A percentile compares a stretch with the other conserved stretches of the same genome.
Evolutionary conservation across 306 rosid species (phyloP).

Genomic region (Lathyrus oleraceus): DNA sequence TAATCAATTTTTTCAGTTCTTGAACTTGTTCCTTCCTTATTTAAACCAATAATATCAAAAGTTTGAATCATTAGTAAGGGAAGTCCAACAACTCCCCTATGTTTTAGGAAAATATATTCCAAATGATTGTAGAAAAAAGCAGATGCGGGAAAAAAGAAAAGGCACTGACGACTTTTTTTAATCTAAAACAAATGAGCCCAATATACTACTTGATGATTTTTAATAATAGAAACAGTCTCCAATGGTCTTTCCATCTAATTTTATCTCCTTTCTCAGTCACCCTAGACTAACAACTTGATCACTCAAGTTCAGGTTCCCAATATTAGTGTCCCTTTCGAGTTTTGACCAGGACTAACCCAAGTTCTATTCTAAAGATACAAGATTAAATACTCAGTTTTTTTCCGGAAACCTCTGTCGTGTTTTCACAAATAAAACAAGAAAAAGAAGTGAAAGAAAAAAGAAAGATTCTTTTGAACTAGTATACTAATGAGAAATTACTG

Average conservation of each 20-base stretch:
- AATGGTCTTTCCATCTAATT: not conserved
- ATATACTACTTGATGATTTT: not conserved
- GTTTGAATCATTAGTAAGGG: not conserved
- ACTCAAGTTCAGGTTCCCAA: constrained; percentile 6
- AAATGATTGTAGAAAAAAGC: not conserved
- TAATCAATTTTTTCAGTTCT: not conserved
- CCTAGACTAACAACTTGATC: constrained; percentile 10
- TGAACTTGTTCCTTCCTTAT: not conserved
- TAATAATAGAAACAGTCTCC: not conserved
- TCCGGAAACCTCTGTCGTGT: not conserved
- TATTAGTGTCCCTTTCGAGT: not conserved
- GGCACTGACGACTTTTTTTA: no score
- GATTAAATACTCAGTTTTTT: not conserved
- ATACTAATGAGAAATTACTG: constrained; percentile 37
- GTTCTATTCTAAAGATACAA: constrained; percentile 3
- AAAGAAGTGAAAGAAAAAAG: not conserved
- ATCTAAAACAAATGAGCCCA: not conserved
- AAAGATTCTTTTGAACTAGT: constrained; percentile 30
- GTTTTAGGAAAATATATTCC: not conserved
- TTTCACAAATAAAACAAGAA: constrained; percentile 23
- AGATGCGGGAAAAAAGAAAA: not conserved
- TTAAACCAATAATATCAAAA: not conserved
- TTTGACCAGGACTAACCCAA: constrained; percentile 5
- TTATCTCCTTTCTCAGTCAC: not conserved
- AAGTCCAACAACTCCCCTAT: not conserved